A percentile compares a stretch with the other conserved stretches of the same genome.
Evolutionary conservation across 495 filamentous ascomycete species (phyloP).

Genomic region (Neurospora terricola): DNA sequence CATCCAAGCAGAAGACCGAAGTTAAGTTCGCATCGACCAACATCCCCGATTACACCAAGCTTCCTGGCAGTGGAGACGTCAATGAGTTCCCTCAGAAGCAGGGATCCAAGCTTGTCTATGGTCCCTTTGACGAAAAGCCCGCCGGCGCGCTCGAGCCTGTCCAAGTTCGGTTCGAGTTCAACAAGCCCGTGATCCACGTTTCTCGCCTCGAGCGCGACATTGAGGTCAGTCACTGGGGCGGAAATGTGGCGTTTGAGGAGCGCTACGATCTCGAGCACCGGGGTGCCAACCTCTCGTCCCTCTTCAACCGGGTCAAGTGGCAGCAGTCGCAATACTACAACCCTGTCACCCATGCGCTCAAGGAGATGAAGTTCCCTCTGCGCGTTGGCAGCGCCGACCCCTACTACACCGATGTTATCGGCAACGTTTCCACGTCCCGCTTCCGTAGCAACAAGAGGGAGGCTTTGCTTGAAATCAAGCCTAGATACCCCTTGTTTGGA

Average conservation of each 20-base stretch:
- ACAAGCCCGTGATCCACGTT: constrained; percentile 73
- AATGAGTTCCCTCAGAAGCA: constrained; percentile 66
- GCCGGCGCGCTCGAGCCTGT: constrained; percentile 64
- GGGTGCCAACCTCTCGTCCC: constrained; percentile 69
- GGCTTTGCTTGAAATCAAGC: constrained; percentile 78
- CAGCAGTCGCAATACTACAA: constrained; percentile 66
- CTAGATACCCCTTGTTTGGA: constrained; percentile 87
- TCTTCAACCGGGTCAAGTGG: constrained; percentile 85
- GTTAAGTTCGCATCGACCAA: constrained; percentile 73
- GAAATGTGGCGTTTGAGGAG: constrained; percentile 90
- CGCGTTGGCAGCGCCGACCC: constrained; percentile 66
- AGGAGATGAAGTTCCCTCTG: constrained; percentile 71
- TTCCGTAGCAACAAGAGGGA: constrained; percentile 74
- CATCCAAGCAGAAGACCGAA: constrained; percentile 91
- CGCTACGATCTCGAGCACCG: constrained; percentile 82
- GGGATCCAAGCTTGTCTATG: constrained; percentile 81
- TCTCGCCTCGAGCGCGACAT: constrained; percentile 74
- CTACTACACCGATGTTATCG: constrained; percentile 95
- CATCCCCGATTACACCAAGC: constrained; percentile 74
- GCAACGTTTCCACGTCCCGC: constrained; percentile 88
- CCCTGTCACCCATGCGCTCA: constrained; percentile 63
- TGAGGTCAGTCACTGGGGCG: constrained; percentile 96
- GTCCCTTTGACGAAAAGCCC: constrained; percentile 71
- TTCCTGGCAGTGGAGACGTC: constrained; percentile 51
- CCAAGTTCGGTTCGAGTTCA: constrained; percentile 88